Conservation (phyloP, 805 yeast genomes). For the Starmerella asiatica region DNA sequence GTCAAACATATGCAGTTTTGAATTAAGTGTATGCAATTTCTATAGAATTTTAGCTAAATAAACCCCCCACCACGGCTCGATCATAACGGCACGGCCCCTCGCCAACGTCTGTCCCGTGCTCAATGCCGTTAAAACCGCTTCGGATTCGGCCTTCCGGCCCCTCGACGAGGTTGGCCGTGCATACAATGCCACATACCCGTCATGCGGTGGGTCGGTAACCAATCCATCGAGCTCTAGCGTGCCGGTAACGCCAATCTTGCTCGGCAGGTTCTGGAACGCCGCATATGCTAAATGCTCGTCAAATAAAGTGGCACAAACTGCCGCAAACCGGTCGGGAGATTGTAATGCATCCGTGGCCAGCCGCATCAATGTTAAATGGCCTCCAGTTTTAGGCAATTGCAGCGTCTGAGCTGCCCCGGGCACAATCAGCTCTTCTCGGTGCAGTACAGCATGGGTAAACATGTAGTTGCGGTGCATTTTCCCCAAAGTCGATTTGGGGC, state of each 20-base stretch:
- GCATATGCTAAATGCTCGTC: constrained; percentile 63
- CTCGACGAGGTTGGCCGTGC: constrained; percentile 4
- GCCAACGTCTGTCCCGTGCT: constrained; percentile 1
- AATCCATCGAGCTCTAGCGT: constrained; percentile 41
- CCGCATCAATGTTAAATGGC: constrained; percentile 5
- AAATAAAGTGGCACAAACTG: constrained; percentile 62
- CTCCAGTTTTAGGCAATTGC: constrained; percentile 8
- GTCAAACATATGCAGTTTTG: no score
- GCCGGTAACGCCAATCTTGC: constrained; percentile 76
- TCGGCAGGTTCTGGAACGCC: constrained; percentile 66
- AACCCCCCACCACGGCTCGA: constrained; percentile 19
- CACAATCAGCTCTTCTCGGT: constrained; percentile 1
- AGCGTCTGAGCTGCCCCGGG: constrained; percentile 11
- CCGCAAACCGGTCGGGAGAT: constrained; percentile 53
- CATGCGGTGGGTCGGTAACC: neutral
- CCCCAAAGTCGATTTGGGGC: constrained; percentile 2
- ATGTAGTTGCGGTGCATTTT: constrained; percentile 12
- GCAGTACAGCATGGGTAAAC: constrained; percentile 12
- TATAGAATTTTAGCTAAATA: constrained; percentile 5
- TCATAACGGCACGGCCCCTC: constrained; percentile 7
- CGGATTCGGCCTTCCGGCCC: constrained; percentile 12
- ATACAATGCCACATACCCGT: constrained; percentile 7
- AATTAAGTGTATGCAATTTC: no score
- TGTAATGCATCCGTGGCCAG: constrained; percentile 8
- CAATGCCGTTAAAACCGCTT: constrained; percentile 6